A percentile compares a stretch with the other conserved stretches of the same genome.
These are phyloP conservation scores for Cercospora citrullina DNA, from an alignment of 2,329 filamentous ascomycete genomes.

Conservation along the genomic window DNA sequence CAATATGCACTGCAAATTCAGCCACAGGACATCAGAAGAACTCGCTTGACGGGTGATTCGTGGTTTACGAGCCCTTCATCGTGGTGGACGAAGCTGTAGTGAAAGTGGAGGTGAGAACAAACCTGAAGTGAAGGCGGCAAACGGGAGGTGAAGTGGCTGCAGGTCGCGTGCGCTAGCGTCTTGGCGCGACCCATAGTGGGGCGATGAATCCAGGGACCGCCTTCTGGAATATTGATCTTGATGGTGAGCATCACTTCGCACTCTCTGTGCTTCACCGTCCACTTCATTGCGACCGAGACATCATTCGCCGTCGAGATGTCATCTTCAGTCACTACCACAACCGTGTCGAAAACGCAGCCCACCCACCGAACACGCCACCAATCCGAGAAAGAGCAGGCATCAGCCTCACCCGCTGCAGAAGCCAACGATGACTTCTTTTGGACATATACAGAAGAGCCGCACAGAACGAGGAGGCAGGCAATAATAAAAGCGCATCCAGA, in stretches of 20 bases:
- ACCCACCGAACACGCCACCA: slow-evolving; percentile 1
- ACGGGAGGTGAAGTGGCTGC: neutral
- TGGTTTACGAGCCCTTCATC: neutral
- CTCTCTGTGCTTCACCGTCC: neutral
- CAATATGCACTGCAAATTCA: neutral
- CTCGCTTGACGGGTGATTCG: neutral
- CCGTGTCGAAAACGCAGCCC: slow-evolving; percentile 17
- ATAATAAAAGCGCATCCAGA: slow-evolving; percentile 99
- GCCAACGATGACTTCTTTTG: slow-evolving; percentile 76
- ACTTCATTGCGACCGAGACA: neutral
- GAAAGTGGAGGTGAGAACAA: neutral
- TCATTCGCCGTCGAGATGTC: slow-evolving; percentile 1
- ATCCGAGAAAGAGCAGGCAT: slow-evolving; percentile 25
- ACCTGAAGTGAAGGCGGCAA: neutral
- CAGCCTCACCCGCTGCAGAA: neutral
- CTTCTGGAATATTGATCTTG: neutral
- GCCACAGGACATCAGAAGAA: neutral
- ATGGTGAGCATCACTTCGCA: neutral
- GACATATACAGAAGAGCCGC: slow-evolving; percentile 98
- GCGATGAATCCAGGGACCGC: neutral
- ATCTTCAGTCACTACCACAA: slow-evolving; percentile 33
- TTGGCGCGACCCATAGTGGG: neutral
- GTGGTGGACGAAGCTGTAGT: neutral
- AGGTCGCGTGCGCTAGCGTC: neutral
- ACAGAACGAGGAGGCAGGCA: slow-evolving; percentile 82